Base-by-base conservation (phyloP, 495 filamentous ascomycete species). In the Aspergillus homomorphus region DNA sequence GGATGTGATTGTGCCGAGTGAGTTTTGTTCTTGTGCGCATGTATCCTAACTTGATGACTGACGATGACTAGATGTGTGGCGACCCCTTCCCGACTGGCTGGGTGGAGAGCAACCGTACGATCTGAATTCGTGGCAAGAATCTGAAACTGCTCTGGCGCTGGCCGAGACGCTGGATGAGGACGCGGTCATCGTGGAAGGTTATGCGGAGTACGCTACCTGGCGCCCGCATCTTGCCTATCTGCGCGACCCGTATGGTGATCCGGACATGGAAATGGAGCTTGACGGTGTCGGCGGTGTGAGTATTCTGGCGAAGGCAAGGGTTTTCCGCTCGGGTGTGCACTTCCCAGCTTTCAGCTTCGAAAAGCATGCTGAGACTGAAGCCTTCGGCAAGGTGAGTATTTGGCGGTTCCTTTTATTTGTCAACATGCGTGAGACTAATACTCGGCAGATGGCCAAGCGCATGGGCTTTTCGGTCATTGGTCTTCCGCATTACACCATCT, bases 191-290 rank as follows among this genome's bases (percentile, higher is more conserved):
- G 95, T 99, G 15, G 95, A 99, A 71, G 95, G 95, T 22, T 99
- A 99, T 66, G 95, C 95, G 38, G 95, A 99, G 77, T 99, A 99
- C 68, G 95, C 95, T 20, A 99, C 95, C 2, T 99, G 94, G 93
- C 80, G 95, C 56, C 95, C 95, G 22, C 95, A 99, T 82, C 81
- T 99, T 53, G 95, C 95, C 41, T 99, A 99, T 69, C 83, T 99
- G 1, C 87, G 95, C 16, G 95, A 99, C 69, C 95, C 95, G 2
- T 98, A 96, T 65, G 95, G 95, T 33, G 93, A 99, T 64, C 92
- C 92, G 2, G 95, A 99, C 71, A 96, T 98, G 87, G 95, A 99
- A 71, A 97, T 99, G 94, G 95, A 99, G 63, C 91, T 99, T 62
- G 94, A 99, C 66, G 94, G 94, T 53, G 91, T 99, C 18, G 94